phyloP scores from a whole-genome alignment of 2,329 filamentous ascomycete genomes.

The Colletotrichum lupini region DNA sequence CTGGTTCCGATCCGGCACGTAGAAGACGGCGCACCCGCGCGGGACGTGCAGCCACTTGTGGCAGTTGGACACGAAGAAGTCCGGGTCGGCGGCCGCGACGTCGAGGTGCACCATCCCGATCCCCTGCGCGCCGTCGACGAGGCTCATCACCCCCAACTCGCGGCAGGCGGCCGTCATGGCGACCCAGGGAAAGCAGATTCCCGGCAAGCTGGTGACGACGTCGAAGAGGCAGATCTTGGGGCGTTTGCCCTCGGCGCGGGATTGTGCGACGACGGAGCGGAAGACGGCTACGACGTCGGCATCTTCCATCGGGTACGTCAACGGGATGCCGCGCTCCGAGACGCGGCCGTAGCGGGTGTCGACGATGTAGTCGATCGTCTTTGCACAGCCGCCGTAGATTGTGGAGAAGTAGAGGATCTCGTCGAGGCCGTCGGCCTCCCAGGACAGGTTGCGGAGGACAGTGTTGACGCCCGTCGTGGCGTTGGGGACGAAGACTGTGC shows the following conservation, averaged over 20 bases:
- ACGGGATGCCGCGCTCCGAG: slow-evolving; percentile 63
- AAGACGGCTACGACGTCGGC: slow-evolving; percentile 73
- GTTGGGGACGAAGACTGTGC: slow-evolving; percentile 83
- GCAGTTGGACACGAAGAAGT: slow-evolving; percentile 89
- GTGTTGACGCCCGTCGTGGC: slow-evolving; percentile 84
- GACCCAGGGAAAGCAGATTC: slow-evolving; percentile 84
- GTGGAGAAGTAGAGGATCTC: slow-evolving; percentile 83
- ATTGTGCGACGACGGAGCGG: slow-evolving; percentile 63
- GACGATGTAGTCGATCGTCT: slow-evolving; percentile 75
- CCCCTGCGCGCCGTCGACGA: slow-evolving; percentile 88
- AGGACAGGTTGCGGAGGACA: slow-evolving; percentile 80
- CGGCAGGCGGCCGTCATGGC: slow-evolving; percentile 71
- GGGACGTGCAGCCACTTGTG: slow-evolving; percentile 93
- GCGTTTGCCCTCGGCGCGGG: slow-evolving; percentile 66
- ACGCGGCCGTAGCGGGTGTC: slow-evolving; percentile 68
- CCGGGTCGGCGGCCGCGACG: slow-evolving; percentile 73
- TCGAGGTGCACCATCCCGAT: slow-evolving; percentile 83
- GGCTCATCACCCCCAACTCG: slow-evolving; percentile 74
- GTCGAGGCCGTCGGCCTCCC: slow-evolving; percentile 76
- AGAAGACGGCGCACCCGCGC: slow-evolving; percentile 82
- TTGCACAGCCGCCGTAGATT: slow-evolving; percentile 82
- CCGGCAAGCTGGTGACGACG: slow-evolving; percentile 81
- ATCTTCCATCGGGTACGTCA: slow-evolving; percentile 78
- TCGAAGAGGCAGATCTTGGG: slow-evolving; percentile 82
- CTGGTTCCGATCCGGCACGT: slow-evolving; percentile 83